Percentiles rank a stretch among this genome's conserved stretches.
Evolutionary conservation across 352 stramenopile genomes (phyloP).

Genomic region (Pythium brachiatum): DNA sequence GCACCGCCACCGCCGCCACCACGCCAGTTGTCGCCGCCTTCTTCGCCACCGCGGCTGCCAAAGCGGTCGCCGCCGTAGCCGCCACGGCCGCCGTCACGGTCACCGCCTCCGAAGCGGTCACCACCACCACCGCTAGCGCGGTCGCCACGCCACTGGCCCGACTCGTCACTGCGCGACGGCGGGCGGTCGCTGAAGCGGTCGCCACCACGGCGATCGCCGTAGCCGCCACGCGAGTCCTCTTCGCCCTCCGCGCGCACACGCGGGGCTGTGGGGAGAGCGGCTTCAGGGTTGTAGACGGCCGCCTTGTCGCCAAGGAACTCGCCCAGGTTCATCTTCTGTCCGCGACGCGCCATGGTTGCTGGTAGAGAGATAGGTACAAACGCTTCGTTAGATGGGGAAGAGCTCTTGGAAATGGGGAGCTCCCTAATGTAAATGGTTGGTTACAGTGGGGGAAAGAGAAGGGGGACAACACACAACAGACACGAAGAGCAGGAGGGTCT

Average conservation of each 20-base stretch:
- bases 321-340: constrained; percentile 70
- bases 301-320: constrained; percentile 72
- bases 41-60: constrained; percentile 11
- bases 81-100: constrained; percentile 22
- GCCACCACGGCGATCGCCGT: constrained; percentile 30
- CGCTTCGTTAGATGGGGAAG: background rate
- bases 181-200: constrained; percentile 29
- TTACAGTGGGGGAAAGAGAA: constrained; percentile 9
- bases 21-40: constrained; percentile 29
- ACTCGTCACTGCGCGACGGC: constrained; percentile 29
- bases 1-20: constrained; percentile 26
- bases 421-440: constrained; percentile 7
- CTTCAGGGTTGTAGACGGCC: constrained; percentile 57
- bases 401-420: background rate
- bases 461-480: background rate
- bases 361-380: background rate
- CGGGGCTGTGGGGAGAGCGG: constrained; percentile 54
- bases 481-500: background rate
- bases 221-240: constrained; percentile 47
- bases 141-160: constrained; percentile 38
- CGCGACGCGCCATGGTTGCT: constrained; percentile 43
- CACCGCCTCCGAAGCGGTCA: constrained; percentile 13
- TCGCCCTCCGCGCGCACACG: constrained; percentile 47
- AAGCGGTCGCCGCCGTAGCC: constrained; percentile 25
- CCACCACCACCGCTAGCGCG: constrained; percentile 28